phyloP scores from a whole-genome alignment of 495 filamentous ascomycete genomes.

The Neurospora tetraspora region DNA sequence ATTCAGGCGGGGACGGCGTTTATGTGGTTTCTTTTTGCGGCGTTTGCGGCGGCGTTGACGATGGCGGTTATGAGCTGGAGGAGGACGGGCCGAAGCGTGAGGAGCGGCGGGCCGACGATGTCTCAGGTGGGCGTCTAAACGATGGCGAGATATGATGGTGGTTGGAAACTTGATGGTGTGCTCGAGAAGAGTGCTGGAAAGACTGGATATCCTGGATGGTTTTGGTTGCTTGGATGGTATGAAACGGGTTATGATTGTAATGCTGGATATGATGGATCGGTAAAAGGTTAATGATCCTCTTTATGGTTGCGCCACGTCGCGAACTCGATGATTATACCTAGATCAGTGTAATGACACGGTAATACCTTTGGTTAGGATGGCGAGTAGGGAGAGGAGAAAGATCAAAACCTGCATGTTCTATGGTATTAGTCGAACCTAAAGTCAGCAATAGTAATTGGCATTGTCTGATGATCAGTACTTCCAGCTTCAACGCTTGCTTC shows the following conservation, averaged over 20 bases:
- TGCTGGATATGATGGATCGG: not conserved
- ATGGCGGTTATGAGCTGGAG: constrained; percentile 28
- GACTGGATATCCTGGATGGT: not conserved
- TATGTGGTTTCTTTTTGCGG: constrained; percentile 39
- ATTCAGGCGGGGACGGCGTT: constrained; percentile 39
- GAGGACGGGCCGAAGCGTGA: constrained; percentile 31
- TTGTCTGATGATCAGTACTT: not conserved
- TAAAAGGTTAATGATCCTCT: not conserved
- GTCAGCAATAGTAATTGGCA: not conserved
- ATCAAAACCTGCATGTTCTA: not conserved
- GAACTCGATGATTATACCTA: not conserved
- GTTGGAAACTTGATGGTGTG: not conserved
- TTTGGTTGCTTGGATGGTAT: not conserved
- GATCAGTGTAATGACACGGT: not conserved
- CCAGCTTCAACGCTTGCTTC: not conserved
- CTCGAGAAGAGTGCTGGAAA: not conserved
- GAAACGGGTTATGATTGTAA: not conserved
- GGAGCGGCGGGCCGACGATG: constrained; percentile 31
- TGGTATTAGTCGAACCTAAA: not conserved
- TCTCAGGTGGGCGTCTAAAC: constrained; percentile 36
- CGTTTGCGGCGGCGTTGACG: constrained; percentile 23
- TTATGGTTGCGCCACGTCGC: not conserved
- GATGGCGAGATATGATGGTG: not conserved
- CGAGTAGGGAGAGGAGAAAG: not conserved
- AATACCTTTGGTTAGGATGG: not conserved